Conservation (phyloP, 306 rosid species). For the Prunus mume region DNA sequence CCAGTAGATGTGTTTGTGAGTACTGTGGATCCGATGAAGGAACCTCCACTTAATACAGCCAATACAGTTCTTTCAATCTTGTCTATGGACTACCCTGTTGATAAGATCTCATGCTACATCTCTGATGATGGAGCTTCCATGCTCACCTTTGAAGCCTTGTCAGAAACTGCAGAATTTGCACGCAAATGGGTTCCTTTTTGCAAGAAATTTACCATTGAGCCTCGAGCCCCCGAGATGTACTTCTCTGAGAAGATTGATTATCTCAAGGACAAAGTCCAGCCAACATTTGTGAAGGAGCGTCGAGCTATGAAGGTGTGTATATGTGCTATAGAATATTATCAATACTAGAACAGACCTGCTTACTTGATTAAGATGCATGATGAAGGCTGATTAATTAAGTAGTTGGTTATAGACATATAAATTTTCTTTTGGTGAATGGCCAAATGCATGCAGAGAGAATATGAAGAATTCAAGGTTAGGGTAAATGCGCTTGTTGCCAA, state of each 20-base stretch:
- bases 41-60: slow-evolving; percentile 88
- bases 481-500: slow-evolving; percentile 90
- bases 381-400: not conserved
- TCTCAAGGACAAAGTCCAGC: slow-evolving; percentile 91
- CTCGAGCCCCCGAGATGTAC: slow-evolving; percentile 92
- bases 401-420: not conserved
- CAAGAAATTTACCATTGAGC: slow-evolving; percentile 79
- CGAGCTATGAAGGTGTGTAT: slow-evolving; percentile 83
- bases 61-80: slow-evolving; percentile 85
- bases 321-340: not conserved
- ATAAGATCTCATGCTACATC: slow-evolving; percentile 83
- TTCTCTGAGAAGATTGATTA: slow-evolving; percentile 85
- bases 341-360: not conserved
- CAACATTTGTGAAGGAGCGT: slow-evolving; percentile 95
- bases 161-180: slow-evolving; percentile 90
- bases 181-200: slow-evolving; percentile 96
- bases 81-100: slow-evolving; percentile 91
- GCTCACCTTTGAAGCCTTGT: slow-evolving; percentile 83
- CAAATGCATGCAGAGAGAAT: slow-evolving; percentile 67
- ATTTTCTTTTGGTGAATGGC: slow-evolving; percentile 14
- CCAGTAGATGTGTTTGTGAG: slow-evolving; percentile 89
- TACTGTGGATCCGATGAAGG: slow-evolving; percentile 98
- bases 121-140: slow-evolving; percentile 98
- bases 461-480: slow-evolving; percentile 92
- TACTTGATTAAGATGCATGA: not conserved